Evolutionary conservation across 208 protist genomes (phyloP).

Genomic region (Leishmania gerbilli): DNA sequence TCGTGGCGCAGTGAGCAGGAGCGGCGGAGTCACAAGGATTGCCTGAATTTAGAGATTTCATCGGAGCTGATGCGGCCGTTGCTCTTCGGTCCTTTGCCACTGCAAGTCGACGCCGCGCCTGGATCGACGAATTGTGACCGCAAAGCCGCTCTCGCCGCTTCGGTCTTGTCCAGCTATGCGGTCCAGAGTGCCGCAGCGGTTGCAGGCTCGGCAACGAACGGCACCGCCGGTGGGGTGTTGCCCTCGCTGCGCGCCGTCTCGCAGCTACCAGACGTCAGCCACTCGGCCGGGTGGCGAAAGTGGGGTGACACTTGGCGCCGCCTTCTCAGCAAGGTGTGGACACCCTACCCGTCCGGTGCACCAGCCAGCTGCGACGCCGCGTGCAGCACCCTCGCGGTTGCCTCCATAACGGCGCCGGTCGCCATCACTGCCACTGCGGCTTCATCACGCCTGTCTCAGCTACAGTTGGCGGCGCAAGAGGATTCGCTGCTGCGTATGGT

Average conservation of each 20-base stretch:
- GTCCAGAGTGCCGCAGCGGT: not conserved
- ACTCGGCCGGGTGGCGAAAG: not conserved
- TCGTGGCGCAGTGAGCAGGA: constrained; percentile 8
- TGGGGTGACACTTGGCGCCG: not conserved
- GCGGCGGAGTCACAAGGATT: constrained; percentile 4
- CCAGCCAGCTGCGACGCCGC: not conserved
- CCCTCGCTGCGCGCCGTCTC: not conserved
- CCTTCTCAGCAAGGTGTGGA: not conserved
- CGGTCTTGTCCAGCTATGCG: not conserved
- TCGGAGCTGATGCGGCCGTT: constrained; percentile 31
- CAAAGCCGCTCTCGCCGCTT: not conserved
- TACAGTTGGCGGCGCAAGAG: constrained; percentile 12
- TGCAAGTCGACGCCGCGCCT: constrained; percentile 27
- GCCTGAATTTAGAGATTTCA: constrained; percentile 22
- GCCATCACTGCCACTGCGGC: not conserved
- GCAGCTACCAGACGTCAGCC: not conserved
- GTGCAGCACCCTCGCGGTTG: not conserved
- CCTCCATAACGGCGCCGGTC: not conserved
- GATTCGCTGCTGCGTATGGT: constrained; percentile 23
- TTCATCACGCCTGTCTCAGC: not conserved
- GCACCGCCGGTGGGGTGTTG: not conserved
- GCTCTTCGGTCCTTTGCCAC: constrained; percentile 30
- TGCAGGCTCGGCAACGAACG: not conserved
- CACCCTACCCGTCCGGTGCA: not conserved
- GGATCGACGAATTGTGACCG: constrained; percentile 22